Evolutionary conservation across 1,284 basidiomycete species (phyloP).

Genomic region (Leccinum solheimii): DNA sequence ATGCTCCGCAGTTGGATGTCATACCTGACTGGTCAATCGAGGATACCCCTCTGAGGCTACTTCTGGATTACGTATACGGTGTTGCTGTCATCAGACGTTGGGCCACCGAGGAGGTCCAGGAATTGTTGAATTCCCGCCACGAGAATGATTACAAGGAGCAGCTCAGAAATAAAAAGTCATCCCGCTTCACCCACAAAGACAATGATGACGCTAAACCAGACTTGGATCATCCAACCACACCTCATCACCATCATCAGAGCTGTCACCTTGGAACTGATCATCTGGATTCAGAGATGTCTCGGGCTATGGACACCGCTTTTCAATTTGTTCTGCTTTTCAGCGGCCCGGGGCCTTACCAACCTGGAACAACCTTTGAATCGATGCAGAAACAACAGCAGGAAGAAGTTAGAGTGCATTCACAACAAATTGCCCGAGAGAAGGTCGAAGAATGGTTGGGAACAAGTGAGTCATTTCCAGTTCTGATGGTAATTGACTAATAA

Average conservation of each 20-base stretch:
- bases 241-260: no score
- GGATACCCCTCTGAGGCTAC: neutral
- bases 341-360: neutral
- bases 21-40: neutral
- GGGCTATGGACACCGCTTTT: neutral
- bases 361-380: neutral
- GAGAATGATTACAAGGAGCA: neutral
- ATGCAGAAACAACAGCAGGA: neutral
- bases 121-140: neutral
- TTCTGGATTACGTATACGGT: neutral
- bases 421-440: neutral
- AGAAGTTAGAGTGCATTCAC: neutral
- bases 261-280: neutral
- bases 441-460: neutral
- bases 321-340: neutral
- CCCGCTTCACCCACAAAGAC: no score
- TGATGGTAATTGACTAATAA: no score
- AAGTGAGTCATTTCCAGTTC: neutral
- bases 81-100: neutral
- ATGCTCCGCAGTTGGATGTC: neutral
- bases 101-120: neutral
- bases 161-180: no score
- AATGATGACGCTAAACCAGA: no score
- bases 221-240: no score
- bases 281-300: neutral